phyloP scores from a whole-genome alignment of 768 basidiomycete species.

The Mycena vitilis region DNA sequence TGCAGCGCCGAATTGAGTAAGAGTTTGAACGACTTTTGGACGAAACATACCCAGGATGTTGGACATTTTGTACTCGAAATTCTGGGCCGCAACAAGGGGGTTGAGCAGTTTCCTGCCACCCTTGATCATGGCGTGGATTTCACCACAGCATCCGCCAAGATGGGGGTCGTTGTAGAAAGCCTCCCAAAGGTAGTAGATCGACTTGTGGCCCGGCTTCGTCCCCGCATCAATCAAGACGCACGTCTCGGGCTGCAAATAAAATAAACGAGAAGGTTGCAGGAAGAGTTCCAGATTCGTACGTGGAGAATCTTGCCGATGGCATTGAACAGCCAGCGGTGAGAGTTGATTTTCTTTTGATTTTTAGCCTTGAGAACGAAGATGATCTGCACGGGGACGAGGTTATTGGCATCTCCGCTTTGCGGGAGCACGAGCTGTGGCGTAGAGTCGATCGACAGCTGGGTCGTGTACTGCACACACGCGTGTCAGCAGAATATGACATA shows the following conservation, averaged over 20 bases:
- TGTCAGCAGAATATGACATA: not conserved
- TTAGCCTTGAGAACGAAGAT: constrained; percentile 93
- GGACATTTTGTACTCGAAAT: constrained; percentile 99
- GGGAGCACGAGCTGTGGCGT: constrained; percentile 93
- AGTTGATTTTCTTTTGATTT: constrained; percentile 97
- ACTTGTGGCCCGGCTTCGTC: constrained; percentile 96
- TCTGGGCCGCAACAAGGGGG: constrained; percentile 93
- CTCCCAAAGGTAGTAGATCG: constrained; percentile 96
- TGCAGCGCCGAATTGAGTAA: constrained; percentile 39
- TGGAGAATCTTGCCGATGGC: constrained; percentile 87
- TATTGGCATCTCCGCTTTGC: constrained; percentile 89
- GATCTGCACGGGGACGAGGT: constrained; percentile 92
- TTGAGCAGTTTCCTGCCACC: constrained; percentile 93
- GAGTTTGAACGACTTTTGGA: not conserved
- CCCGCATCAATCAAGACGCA: constrained; percentile 96
- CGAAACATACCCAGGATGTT: constrained; percentile 81
- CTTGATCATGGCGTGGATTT: constrained; percentile 97
- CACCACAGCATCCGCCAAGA: constrained; percentile 91
- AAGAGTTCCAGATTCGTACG: constrained; percentile 48
- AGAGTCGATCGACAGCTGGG: constrained; percentile 92
- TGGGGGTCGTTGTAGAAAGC: constrained; percentile 86
- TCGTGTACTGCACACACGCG: constrained; percentile 79
- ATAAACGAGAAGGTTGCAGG: constrained; percentile 25
- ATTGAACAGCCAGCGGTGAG: constrained; percentile 96
- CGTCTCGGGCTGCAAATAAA: constrained; percentile 75